phyloP scores from a whole-genome alignment of 2,329 filamentous ascomycete species.

The Pestalotiopsis sp. region DNA sequence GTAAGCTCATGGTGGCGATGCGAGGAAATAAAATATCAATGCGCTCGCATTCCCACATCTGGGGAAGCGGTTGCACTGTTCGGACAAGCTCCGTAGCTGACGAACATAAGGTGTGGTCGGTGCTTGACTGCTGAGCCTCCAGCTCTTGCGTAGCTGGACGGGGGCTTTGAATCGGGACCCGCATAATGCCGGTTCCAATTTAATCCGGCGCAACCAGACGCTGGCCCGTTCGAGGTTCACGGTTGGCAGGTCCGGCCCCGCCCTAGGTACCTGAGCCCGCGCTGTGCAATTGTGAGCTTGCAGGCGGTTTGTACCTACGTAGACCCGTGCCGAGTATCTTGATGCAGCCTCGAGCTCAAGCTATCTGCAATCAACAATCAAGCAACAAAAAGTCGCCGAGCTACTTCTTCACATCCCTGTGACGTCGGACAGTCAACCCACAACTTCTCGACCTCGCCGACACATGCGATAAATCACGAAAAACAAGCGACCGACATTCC shows the following conservation, averaged over 20 bases:
- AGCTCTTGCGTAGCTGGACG: too few relatives aligned
- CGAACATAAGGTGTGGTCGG: not conserved
- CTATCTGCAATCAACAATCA: too few relatives aligned
- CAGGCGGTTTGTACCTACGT: too few relatives aligned
- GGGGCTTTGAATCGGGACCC: not conserved
- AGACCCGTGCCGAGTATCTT: too few relatives aligned
- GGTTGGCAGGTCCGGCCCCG: not conserved
- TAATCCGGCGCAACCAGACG: not conserved
- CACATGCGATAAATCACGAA: not conserved
- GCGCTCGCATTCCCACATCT: not conserved
- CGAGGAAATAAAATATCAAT: not conserved
- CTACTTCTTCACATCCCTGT: not conserved
- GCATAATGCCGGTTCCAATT: not conserved
- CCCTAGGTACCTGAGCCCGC: too few relatives aligned
- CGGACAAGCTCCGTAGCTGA: not conserved
- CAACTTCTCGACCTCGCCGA: not conserved
- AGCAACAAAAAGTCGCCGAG: too few relatives aligned
- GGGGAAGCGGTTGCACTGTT: not conserved
- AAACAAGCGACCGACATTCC: not conserved
- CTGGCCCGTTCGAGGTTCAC: not conserved
- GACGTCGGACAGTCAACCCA: not conserved
- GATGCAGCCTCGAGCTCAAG: too few relatives aligned
- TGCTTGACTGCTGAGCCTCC: not conserved
- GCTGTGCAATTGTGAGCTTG: too few relatives aligned
- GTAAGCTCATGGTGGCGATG: not conserved